These are phyloP conservation scores for Aspergillaceae sp. DNA, from an alignment of 2,329 filamentous ascomycete species.

Conservation along the genomic window DNA sequence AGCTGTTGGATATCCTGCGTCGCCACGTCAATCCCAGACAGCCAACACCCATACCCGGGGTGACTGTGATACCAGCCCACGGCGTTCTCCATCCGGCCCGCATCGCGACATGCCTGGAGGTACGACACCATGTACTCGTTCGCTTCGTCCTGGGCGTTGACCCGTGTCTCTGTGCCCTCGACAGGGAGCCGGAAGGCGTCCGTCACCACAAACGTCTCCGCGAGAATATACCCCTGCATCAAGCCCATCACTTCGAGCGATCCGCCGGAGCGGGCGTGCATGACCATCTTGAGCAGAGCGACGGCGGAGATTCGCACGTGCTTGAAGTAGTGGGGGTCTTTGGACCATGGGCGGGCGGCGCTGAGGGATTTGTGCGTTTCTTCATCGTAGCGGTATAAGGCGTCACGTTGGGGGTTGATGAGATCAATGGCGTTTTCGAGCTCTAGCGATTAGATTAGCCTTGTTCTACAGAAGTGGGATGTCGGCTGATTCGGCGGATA, in stretches of 20 bases:
- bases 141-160: slow-evolving; percentile 91
- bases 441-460: slow-evolving; percentile 47
- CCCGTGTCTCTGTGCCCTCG: slow-evolving; percentile 94
- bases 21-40: slow-evolving; percentile 87
- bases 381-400: slow-evolving; percentile 76
- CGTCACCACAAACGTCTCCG: slow-evolving; percentile 78
- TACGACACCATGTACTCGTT: slow-evolving; percentile 96
- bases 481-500: neutral
- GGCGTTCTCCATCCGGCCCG: slow-evolving; percentile 77
- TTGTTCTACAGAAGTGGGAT: neutral
- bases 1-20: slow-evolving; percentile 86
- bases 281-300: slow-evolving; percentile 96
- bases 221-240: slow-evolving; percentile 90
- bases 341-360: slow-evolving; percentile 62
- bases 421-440: slow-evolving; percentile 78
- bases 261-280: slow-evolving; percentile 94
- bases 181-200: slow-evolving; percentile 91
- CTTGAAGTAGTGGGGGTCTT: slow-evolving; percentile 81
- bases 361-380: slow-evolving; percentile 59
- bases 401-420: slow-evolving; percentile 78
- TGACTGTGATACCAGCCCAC: slow-evolving; percentile 98
- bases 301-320: slow-evolving; percentile 87
- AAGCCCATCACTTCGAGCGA: slow-evolving; percentile 92
- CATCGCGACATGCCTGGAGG: slow-evolving; percentile 62
- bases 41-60: slow-evolving; percentile 96